Base-by-base conservation (phyloP, 2,329 filamentous ascomycete species). In the Aspergillus flavus region DNA sequence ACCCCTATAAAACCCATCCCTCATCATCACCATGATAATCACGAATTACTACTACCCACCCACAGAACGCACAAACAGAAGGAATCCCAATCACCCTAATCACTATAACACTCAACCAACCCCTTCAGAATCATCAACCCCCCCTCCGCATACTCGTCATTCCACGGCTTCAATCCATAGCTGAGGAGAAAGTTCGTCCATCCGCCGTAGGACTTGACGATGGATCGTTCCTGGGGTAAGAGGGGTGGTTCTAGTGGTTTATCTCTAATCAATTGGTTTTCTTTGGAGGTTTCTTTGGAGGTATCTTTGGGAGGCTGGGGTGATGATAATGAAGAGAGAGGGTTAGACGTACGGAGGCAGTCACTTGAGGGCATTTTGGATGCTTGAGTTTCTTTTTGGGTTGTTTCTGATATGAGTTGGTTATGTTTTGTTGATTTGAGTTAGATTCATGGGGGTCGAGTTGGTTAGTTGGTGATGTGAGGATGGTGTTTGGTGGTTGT, bases 161-260 rank as follows among this genome's bases (percentile, higher is more conserved):
- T 57, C 66, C 65, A 71, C 0, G 72, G 69, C 55, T 74, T 75
- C 36, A 76, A 59, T 1, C 63, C 68, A 43, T 60, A 74, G 6
- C 36, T 63, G 0, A 12, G 1, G 61, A 75, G 62, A 41, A 75
- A 76, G 2, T 34, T 12, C 1, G 69, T 69, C 74, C 73, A 75
- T 12, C 71, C 68, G 12, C 71, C 73, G 28, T 73, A 74, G 32
- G 45, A 54, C 45, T 73, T 71, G 58, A 75, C 69, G 12, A 73
- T 69, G 3, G 53, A 53, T 16, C 69, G 68, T 48, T 76, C 69
- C 4, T 59, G 67, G 19, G 69, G 64, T 21, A 65, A 67, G n/a
- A 73, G 71, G 12, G 69, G 67, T 14, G 72, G 72, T 4, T 74
- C 72, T 75, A 16, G 23, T 14, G 32, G 9, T 34, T 39, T 28